phyloP scores from a whole-genome alignment of 768 basidiomycete genomes.

The Boletus rubescentipes region DNA sequence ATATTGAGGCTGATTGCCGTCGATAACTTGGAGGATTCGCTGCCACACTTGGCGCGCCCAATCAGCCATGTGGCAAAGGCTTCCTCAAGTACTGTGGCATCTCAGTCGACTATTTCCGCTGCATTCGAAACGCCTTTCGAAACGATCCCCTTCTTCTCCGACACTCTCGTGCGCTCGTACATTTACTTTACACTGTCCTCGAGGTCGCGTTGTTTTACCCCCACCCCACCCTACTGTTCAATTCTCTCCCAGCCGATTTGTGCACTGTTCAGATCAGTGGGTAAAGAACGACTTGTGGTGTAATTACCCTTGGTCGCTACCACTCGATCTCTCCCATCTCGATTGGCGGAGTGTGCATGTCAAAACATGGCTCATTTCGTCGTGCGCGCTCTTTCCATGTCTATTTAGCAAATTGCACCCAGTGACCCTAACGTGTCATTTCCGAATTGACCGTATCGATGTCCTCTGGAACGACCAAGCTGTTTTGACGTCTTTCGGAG shows the following conservation, averaged over 20 bases:
- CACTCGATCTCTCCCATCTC: too few relatives aligned
- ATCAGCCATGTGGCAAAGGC: background rate
- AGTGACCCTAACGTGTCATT: background rate
- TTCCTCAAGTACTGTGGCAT: background rate
- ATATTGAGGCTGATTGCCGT: background rate
- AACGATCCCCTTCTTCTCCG: slow-evolving; percentile 1
- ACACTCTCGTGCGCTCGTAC: background rate
- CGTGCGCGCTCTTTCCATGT: background rate
- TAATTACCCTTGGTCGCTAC: background rate
- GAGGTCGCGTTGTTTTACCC: background rate
- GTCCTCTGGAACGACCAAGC: background rate
- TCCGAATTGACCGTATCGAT: background rate
- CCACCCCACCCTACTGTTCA: background rate
- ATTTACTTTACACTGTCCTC: background rate
- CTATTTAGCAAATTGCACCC: background rate
- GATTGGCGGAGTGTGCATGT: background rate
- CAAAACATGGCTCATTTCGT: background rate
- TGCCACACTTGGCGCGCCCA: slow-evolving; percentile 16
- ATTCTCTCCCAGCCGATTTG: too few relatives aligned
- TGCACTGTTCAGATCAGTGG: background rate
- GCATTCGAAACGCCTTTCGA: slow-evolving; percentile 2
- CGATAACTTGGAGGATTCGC: slow-evolving; percentile 13
- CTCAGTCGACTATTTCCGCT: slow-evolving; percentile 14
- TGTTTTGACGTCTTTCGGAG: background rate
- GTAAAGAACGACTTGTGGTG: background rate